A percentile compares a stretch with the other conserved stretches of the same genome.
Conservation (phyloP, 768 basidiomycete genomes). For the Trametopsis cervina region DNA sequence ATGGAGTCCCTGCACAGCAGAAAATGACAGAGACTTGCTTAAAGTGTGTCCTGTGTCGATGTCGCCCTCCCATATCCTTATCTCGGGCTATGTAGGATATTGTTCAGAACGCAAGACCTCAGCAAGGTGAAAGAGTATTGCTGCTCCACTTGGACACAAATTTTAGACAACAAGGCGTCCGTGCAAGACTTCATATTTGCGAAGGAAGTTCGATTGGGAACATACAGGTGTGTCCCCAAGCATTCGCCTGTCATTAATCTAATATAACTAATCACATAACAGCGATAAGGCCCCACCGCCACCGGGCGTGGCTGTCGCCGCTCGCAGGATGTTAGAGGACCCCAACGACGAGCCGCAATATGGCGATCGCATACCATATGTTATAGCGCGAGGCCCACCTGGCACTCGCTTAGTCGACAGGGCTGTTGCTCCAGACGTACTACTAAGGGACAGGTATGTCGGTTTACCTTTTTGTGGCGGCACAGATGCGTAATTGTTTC, state of each 20-base stretch:
- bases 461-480: not conserved
- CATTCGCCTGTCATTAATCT: too few relatives aligned
- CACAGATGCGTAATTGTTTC: not conserved
- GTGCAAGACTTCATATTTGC: conserved; percentile 94
- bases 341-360: conserved; percentile 84
- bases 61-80: conserved; percentile 5
- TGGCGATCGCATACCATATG: conserved; percentile 89
- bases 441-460: conserved; percentile 56
- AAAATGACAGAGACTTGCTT: conserved; percentile 90
- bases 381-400: conserved; percentile 65
- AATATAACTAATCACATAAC: too few relatives aligned
- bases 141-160: conserved; percentile 73
- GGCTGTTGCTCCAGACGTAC: conserved; percentile 65
- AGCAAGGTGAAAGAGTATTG: conserved; percentile 89
- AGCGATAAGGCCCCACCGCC: conserved; percentile 85
- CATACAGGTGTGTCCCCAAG: conserved; percentile 69
- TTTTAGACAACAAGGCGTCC: conserved; percentile 73
- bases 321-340: conserved; percentile 65
- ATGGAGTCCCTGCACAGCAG: conserved; percentile 83
- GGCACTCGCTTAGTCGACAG: conserved; percentile 65
- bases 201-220: conserved; percentile 90
- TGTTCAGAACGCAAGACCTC: conserved; percentile 87
- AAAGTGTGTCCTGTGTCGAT: conserved; percentile 48
- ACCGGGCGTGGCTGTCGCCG: conserved; percentile 87
- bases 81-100: conserved; percentile 44